Evolutionary conservation across 164 flowering plant genomes (phyloP).

Genomic region (Vitis labrusca): DNA sequence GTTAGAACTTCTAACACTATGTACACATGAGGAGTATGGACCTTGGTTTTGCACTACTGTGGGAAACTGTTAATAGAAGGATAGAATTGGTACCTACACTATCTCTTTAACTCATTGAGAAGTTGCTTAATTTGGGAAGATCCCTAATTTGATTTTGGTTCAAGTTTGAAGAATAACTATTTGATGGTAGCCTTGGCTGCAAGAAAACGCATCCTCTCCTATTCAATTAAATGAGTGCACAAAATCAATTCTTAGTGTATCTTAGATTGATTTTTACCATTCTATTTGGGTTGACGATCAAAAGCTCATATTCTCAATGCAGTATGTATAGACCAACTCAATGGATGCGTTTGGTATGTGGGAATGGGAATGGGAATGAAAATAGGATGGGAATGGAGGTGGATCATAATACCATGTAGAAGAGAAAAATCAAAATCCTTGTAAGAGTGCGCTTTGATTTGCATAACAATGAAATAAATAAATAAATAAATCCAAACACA

Average conservation of each 20-base stretch:
- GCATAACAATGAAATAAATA: no score
- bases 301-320: no score
- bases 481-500: no score
- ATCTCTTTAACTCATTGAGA: background rate
- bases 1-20: background rate
- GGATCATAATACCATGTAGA: no score
- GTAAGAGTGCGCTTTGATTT: no score
- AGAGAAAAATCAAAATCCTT: no score
- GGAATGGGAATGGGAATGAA: no score
- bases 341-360: no score
- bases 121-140: background rate
- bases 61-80: background rate
- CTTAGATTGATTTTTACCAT: background rate
- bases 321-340: no score
- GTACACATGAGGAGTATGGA: background rate
- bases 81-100: background rate
- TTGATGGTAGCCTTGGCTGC: background rate
- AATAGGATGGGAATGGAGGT: no score
- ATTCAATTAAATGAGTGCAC: background rate
- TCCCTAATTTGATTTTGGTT: background rate
- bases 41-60: background rate
- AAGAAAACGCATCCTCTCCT: background rate
- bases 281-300: no score
- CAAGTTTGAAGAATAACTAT: background rate
- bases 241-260: no score